Evolutionary conservation across 345 rosid species (phyloP).

Genomic region (Eucalyptus viminalis): DNA sequence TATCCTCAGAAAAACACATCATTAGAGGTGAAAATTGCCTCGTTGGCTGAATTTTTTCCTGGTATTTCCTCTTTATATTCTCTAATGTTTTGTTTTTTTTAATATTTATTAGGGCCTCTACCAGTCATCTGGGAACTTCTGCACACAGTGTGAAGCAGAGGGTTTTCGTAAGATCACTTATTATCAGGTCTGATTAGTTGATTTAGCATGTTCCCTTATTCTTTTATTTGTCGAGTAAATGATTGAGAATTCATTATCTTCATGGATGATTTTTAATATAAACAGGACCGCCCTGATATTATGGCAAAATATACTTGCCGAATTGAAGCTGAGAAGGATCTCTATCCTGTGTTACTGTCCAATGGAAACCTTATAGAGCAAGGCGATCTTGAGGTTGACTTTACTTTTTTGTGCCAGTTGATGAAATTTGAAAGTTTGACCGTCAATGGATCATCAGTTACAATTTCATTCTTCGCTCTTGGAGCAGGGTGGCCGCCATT

Average conservation of each 20-base stretch:
- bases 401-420: neutral
- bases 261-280: neutral
- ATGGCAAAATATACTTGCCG: conserved; percentile 93
- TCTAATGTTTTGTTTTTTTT: neutral
- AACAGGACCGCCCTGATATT: conserved; percentile 93
- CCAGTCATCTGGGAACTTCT: conserved; percentile 87
- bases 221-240: neutral
- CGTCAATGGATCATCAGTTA: neutral
- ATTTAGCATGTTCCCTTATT: neutral
- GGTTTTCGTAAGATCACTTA: conserved; percentile 91
- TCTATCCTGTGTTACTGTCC: conserved; percentile 81
- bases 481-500: conserved; percentile 81
- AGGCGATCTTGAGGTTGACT: conserved; percentile 67
- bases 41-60: neutral
- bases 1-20: conserved; percentile 90
- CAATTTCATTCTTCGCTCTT: neutral
- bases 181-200: conserved; percentile 50
- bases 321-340: conserved; percentile 81
- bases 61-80: neutral
- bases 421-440: neutral
- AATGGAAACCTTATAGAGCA: conserved; percentile 87
- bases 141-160: conserved; percentile 99
- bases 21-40: conserved; percentile 42
- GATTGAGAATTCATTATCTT: neutral
- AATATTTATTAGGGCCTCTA: conserved; percentile 61